phyloP scores from a whole-genome alignment of 2,329 filamentous ascomycete species.

The Clonostachys rosea region DNA sequence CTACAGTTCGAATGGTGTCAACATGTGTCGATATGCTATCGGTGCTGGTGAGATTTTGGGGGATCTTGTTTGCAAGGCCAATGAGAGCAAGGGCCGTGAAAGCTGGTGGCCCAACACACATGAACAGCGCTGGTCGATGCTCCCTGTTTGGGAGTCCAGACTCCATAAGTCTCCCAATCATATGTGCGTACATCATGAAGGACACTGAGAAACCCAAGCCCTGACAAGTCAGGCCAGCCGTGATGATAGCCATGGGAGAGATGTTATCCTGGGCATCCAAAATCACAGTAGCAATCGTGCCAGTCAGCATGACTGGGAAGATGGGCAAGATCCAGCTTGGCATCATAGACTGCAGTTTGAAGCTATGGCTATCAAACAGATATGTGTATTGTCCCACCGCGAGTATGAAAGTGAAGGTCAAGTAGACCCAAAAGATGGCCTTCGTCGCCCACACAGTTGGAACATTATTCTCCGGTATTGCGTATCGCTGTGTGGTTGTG shows the following conservation, averaged over 20 bases:
- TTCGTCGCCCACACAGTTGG: no score
- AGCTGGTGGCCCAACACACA: conserved; percentile 67
- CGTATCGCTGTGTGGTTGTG: conserved; percentile 62
- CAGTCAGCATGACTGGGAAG: conserved; percentile 69
- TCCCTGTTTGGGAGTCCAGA: conserved; percentile 50
- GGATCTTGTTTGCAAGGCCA: conserved; percentile 53
- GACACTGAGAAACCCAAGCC: conserved; percentile 66
- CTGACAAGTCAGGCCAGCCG: conserved; percentile 64
- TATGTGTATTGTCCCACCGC: conserved; percentile 65
- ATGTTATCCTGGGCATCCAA: conserved; percentile 28
- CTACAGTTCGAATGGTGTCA: conserved; percentile 28
- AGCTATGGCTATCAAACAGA: conserved; percentile 56
- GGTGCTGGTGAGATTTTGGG: no score
- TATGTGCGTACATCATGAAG: conserved; percentile 68
- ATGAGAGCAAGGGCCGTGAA: conserved; percentile 69
- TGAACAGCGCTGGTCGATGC: conserved; percentile 67
- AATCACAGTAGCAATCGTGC: conserved; percentile 66
- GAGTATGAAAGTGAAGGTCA: conserved; percentile 50
- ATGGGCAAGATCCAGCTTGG: conserved; percentile 71
- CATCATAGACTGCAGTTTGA: conserved; percentile 65
- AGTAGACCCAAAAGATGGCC: conserved; percentile 66
- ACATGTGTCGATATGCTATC: no score
- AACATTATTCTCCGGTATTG: conserved; percentile 34
- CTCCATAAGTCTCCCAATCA: conserved; percentile 68
- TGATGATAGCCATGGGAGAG: conserved; percentile 38